These are phyloP conservation scores for Sporothrix humicola DNA, from an alignment of 2,329 filamentous ascomycete genomes.

Conservation along the genomic window DNA sequence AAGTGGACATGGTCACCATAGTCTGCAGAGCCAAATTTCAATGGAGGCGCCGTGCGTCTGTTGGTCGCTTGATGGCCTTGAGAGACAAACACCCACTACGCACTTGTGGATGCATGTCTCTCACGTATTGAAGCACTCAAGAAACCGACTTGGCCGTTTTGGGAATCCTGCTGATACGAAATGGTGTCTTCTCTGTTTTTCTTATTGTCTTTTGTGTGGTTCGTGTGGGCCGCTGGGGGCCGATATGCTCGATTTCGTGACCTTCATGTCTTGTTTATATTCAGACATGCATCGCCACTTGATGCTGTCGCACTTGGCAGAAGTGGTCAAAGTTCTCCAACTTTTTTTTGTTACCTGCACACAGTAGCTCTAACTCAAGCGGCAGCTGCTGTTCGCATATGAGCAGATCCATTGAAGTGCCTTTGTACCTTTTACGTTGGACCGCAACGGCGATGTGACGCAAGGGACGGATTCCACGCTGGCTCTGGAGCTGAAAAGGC, in stretches of 20 bases:
- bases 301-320: not conserved
- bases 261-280: constrained; percentile 10
- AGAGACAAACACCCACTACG: too few species aligned
- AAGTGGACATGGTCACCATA: constrained; percentile 1
- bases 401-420: not conserved
- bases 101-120: not conserved
- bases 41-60: not conserved
- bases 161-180: not conserved
- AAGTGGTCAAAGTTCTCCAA: too few species aligned
- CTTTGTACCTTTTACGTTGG: not conserved
- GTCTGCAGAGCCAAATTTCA: constrained; percentile 1
- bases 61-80: not conserved
- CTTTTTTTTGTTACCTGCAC: too few species aligned
- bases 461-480: constrained; percentile 18
- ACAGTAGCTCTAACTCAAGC: too few species aligned
- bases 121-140: not conserved
- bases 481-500: constrained; percentile 9
- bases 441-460: constrained; percentile 4
- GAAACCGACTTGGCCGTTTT: not conserved
- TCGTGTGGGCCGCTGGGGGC: not conserved
- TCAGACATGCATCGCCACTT: constrained; percentile 25
- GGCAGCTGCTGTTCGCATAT: not conserved
- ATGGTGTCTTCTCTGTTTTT: not conserved
- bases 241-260: not conserved
- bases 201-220: not conserved